Percentiles rank a stretch among this genome's conserved stretches.
phyloP scores from a whole-genome alignment of 1,284 basidiomycete species.

The Tylopilus sp. region DNA sequence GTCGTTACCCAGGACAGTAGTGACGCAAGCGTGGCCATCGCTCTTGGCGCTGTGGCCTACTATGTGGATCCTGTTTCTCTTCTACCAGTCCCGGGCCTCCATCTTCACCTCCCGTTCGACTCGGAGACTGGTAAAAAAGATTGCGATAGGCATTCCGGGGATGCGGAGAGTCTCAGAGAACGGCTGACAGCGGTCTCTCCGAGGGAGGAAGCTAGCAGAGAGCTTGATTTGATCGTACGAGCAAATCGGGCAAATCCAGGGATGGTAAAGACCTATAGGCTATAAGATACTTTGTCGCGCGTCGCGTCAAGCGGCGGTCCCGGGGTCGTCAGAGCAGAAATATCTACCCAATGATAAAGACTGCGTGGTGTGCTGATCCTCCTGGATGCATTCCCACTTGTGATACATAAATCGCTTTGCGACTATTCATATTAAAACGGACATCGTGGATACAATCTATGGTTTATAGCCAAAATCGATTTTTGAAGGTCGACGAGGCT shows the following conservation, averaged over 20 bases:
- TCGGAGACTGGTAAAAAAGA: slow-evolving; percentile 53
- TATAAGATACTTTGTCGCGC: slow-evolving; percentile 31
- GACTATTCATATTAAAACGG: slow-evolving; percentile 4
- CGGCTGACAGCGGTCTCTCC: slow-evolving; percentile 43
- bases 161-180: slow-evolving; percentile 48
- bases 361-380: slow-evolving; percentile 29
- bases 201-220: slow-evolving; percentile 8
- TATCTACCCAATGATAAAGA: slow-evolving; percentile 15
- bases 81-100: slow-evolving; percentile 57
- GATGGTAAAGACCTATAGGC: slow-evolving; percentile 17
- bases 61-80: slow-evolving; percentile 45
- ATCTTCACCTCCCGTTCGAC: slow-evolving; percentile 49
- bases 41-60: slow-evolving; percentile 44
- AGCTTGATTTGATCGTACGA: slow-evolving; percentile 35
- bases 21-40: slow-evolving; percentile 51
- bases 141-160: slow-evolving; percentile 48
- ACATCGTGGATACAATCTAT: slow-evolving; percentile 19
- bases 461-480: slow-evolving; percentile 1
- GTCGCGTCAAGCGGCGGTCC: slow-evolving; percentile 27
- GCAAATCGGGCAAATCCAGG: slow-evolving; percentile 21
- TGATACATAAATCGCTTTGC: slow-evolving; percentile 7
- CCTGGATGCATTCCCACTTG: not conserved
- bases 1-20: slow-evolving; percentile 36
- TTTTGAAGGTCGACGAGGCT: not conserved
- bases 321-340: slow-evolving; percentile 12